A percentile compares a stretch with the other conserved stretches of the same genome.
Conservation (phyloP, 202 grass and related monocot genomes). For the Dendrocalamus latiflorus region DNA sequence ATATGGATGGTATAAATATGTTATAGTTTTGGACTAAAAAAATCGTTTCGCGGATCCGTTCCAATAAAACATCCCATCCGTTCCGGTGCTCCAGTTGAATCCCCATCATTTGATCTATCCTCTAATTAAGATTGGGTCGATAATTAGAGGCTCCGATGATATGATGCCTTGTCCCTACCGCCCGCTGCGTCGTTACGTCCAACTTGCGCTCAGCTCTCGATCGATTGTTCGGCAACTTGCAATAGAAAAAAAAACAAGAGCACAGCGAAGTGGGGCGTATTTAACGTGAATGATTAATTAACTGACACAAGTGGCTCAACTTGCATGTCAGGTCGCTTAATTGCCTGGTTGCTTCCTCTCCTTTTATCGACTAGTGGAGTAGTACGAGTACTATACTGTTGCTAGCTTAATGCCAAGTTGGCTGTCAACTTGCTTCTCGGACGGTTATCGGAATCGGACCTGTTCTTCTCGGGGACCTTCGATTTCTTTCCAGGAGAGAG, state of each 20-base stretch:
- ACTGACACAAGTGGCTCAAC: slow-evolving; percentile 12
- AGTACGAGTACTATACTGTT: too few relatives aligned
- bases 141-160: not conserved
- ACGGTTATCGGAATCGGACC: too few relatives aligned
- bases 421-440: slow-evolving; percentile 21
- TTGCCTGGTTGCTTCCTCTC: slow-evolving; percentile 3
- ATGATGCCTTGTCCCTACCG: too few relatives aligned
- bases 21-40: too few relatives aligned
- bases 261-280: not conserved
- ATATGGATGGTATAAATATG: too few relatives aligned
- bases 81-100: too few relatives aligned
- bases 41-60: too few relatives aligned
- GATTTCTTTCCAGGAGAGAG: too few relatives aligned
- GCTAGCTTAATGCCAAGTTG: slow-evolving; percentile 6
- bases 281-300: slow-evolving; percentile 22
- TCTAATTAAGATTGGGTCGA: not conserved
- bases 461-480: too few relatives aligned
- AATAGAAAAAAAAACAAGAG: not conserved
- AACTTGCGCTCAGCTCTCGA: not conserved
- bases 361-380: not conserved
- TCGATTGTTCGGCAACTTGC: not conserved
- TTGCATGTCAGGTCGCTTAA: slow-evolving; percentile 10
- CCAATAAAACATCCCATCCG: too few relatives aligned
- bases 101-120: too few relatives aligned
- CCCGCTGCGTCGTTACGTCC: too few relatives aligned